These are phyloP conservation scores for Candida labiduridarum DNA, from an alignment of 1,139 yeast species.

Conservation along the genomic window DNA sequence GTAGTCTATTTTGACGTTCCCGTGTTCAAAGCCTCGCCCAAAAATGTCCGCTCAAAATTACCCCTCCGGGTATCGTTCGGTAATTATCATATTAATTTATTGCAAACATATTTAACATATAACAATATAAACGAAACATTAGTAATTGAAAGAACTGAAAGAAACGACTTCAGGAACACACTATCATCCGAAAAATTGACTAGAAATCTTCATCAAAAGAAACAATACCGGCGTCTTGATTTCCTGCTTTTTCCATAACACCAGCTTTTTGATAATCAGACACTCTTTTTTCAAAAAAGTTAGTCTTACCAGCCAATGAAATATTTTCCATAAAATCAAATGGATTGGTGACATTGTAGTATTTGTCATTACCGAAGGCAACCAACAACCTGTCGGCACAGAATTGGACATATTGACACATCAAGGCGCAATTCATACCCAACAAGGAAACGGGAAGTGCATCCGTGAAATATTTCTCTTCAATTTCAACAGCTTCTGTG, in stretches of 20 bases:
- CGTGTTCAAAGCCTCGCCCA: no score
- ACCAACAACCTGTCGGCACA: constrained; percentile 93
- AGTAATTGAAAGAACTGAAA: no score
- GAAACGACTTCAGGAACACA: no score
- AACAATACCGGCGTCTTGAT: constrained; percentile 35
- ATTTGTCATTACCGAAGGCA: constrained; percentile 87
- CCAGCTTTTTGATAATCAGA: constrained; percentile 99
- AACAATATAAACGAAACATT: no score
- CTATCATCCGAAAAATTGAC: constrained; percentile 4
- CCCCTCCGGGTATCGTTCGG: no score
- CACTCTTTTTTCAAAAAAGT: constrained; percentile 98
- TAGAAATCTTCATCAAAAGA: constrained; percentile 54
- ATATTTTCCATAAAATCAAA: constrained; percentile 99
- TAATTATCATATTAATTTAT: no score
- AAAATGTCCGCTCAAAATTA: no score
- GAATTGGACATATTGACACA: constrained; percentile 97
- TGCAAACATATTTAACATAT: no score
- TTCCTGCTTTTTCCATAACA: constrained; percentile 70
- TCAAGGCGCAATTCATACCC: constrained; percentile 90
- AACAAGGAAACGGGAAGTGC: constrained; percentile 89
- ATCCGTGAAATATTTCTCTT: constrained; percentile 90
- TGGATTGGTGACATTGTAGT: constrained; percentile 88
- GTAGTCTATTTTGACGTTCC: no score
- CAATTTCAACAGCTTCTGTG: constrained; percentile 93
- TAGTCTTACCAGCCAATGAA: constrained; percentile 96